phyloP scores from a whole-genome alignment of 306 rosid species.

The Quercus cerris region DNA sequence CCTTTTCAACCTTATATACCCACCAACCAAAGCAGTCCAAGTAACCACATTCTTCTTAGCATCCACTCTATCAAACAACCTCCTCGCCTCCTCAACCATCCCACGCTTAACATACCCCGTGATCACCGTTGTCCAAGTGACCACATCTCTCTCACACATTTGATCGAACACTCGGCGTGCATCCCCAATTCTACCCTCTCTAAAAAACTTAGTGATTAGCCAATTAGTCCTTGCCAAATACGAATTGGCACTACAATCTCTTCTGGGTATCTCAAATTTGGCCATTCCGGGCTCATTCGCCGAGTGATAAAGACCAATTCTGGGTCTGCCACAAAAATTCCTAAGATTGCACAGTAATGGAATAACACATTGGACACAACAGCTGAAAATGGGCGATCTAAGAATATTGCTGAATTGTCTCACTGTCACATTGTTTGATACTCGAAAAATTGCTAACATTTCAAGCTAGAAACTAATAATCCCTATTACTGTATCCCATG shows the following conservation, averaged over 20 bases:
- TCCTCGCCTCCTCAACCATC: slow-evolving; percentile 42
- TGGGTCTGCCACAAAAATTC: background rate
- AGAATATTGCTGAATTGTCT: background rate
- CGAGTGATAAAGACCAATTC: slow-evolving; percentile 12
- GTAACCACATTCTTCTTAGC: slow-evolving; percentile 48
- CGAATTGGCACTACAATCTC: slow-evolving; percentile 26
- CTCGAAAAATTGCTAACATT: background rate
- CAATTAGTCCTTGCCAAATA: slow-evolving; percentile 34
- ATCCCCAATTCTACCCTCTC: slow-evolving; percentile 26
- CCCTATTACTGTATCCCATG: too few species aligned
- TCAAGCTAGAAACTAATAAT: background rate
- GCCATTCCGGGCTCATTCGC: background rate
- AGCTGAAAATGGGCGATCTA: slow-evolving; percentile 6
- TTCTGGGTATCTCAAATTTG: slow-evolving; percentile 10
- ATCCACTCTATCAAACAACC: slow-evolving; percentile 40
- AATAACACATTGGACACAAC: background rate
- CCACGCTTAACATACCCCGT: slow-evolving; percentile 35
- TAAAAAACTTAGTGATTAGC: slow-evolving; percentile 27
- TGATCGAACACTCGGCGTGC: slow-evolving; percentile 42
- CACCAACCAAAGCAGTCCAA: slow-evolving; percentile 51
- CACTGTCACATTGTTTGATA: background rate
- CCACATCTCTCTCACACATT: slow-evolving; percentile 43
- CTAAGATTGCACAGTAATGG: background rate
- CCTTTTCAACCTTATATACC: slow-evolving; percentile 28
- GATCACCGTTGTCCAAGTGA: slow-evolving; percentile 45